Evolutionary conservation across 1,139 yeast genomes (phyloP), one percentile per base, ranked within the genome.

Genomic region (Torulaspora globosa): DNA sequence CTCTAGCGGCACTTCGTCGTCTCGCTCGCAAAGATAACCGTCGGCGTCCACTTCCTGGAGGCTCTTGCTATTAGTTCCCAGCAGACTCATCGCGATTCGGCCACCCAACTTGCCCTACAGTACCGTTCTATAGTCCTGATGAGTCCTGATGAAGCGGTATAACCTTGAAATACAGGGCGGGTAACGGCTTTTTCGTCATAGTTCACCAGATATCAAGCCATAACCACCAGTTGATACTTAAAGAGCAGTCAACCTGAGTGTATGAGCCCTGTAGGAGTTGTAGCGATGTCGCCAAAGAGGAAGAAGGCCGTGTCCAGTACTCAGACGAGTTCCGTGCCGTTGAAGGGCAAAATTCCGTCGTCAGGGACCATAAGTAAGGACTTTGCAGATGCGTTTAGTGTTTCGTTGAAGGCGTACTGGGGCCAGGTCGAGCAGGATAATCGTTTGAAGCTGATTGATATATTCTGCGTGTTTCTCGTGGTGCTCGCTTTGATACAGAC

Each of bases 401-500:
- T 75, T 36, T 75, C 87, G 7, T 70, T 71, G 52, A 58, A 68
- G 32, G 73, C 77, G 41, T 82, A 83, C 60, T 50, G 49, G 60
- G 45, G 57, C 53, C 51, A 67, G 61, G 41, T 60, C 59, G 8
- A 56, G 52, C 39, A 58, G 53, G 63, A 68, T 54, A 63, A 60
- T 24, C 69, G 69, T 41, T 68, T 82, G 53, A 76, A 79, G 65
- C 71, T 89, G 47, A 84, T 92, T 61, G 97, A 92, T 66, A 58
- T 75, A 9, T 92, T 90, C 63, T 74, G 92, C 63, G 78, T 67
- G 21, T 89, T 87, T 56, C 70, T 92, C 50, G 90, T 92, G 11
- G 66, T 72, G 0, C 71, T 88, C 51, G 98, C 96, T 0, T 70
- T 78, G 2, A 68, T 86, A 39, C 97, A 92, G 68, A 87, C 89